Evolutionary conservation across 345 rosid species (phyloP).

Genomic region (Iberis pinnata): DNA sequence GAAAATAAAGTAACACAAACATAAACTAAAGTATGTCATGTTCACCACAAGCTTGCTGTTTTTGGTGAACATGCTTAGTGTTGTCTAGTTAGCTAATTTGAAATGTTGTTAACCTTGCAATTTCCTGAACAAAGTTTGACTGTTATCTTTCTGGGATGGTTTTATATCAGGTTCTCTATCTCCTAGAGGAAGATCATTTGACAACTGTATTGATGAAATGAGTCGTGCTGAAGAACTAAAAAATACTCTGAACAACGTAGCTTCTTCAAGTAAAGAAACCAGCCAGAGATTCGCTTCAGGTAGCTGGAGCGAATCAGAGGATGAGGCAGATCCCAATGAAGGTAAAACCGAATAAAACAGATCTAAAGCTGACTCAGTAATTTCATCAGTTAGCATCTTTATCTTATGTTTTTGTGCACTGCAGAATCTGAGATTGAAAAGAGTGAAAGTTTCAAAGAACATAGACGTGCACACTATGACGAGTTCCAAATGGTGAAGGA

Average conservation of each 20-base stretch:
- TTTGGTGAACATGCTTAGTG: background rate
- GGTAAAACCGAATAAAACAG: constrained; percentile 34
- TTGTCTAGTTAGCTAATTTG: background rate
- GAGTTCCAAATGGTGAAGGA: constrained; percentile 80
- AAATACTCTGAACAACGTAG: constrained; percentile 55
- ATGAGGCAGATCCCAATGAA: constrained; percentile 71
- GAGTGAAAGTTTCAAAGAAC: constrained; percentile 60
- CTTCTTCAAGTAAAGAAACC: constrained; percentile 59
- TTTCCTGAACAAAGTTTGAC: background rate
- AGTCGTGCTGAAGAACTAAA: constrained; percentile 62
- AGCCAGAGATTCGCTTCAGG: constrained; percentile 28
- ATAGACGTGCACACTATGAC: constrained; percentile 74
- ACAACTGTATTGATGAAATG: constrained; percentile 43
- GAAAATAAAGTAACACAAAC: background rate
- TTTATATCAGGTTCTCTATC: constrained; percentile 46
- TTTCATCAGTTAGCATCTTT: constrained; percentile 2
- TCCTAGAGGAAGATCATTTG: constrained; percentile 51
- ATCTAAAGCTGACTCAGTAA: constrained; percentile 10
- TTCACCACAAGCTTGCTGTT: background rate
- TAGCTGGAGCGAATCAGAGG: constrained; percentile 88
- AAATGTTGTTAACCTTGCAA: constrained; percentile 3
- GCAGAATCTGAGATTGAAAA: constrained; percentile 42
- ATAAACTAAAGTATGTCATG: background rate
- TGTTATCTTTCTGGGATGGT: constrained; percentile 1
- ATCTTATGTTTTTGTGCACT: constrained; percentile 15